A percentile compares a stretch with the other conserved stretches of the same genome.
Evolutionary conservation across 1,139 yeast species (phyloP).

Genomic region (Pichia sp.): DNA sequence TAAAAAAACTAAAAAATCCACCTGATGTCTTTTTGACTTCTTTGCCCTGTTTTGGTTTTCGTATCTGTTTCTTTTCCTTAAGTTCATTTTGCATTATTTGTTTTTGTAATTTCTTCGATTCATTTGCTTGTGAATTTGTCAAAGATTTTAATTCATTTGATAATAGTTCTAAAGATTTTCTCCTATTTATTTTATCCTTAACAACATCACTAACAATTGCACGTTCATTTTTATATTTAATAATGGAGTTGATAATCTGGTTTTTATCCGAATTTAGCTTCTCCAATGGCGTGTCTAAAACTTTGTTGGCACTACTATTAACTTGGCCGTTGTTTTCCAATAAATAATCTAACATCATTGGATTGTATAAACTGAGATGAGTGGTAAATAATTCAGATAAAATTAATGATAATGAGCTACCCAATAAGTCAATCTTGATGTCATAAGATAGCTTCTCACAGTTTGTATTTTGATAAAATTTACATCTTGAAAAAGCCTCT

Average conservation of each 20-base stretch:
- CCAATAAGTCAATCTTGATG: conserved; percentile 12
- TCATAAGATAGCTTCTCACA: conserved; percentile 6
- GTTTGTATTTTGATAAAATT: conserved; percentile 2
- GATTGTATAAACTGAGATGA: conserved; percentile 20
- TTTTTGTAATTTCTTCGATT: not conserved
- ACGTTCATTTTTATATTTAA: conserved; percentile 4
- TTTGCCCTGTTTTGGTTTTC: not conserved
- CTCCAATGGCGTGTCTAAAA: conserved; percentile 2
- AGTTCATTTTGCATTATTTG: not conserved
- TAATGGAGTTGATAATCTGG: not conserved
- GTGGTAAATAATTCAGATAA: conserved; percentile 15
- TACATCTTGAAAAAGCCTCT: conserved; percentile 18
- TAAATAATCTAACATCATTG: conserved; percentile 13
- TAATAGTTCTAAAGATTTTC: conserved; percentile 9
- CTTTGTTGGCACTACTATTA: conserved; percentile 4
- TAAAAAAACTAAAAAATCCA: conserved; percentile 5
- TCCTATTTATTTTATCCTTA: conserved; percentile 2
- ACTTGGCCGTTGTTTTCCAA: conserved; percentile 17
- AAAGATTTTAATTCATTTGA: not conserved
- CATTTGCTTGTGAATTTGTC: not conserved
- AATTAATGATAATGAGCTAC: conserved; percentile 14
- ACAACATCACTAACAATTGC: conserved; percentile 3
- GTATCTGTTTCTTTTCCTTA: not conserved
- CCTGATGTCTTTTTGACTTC: not conserved
- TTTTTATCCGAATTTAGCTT: not conserved